These are phyloP conservation scores for Ascoidea tarda DNA, from an alignment of 805 yeast species.

Conservation along the genomic window DNA sequence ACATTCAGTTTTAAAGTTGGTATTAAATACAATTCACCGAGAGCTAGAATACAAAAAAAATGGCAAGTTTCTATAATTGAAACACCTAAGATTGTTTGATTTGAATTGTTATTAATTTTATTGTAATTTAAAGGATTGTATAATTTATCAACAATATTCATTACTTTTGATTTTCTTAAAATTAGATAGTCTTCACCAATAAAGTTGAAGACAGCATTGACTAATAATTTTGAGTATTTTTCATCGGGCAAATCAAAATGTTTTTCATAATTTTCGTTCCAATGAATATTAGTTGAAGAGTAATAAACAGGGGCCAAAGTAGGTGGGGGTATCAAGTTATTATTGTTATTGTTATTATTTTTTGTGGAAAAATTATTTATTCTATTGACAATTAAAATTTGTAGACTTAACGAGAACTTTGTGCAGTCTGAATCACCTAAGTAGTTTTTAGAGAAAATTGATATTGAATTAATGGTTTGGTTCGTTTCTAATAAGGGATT, in stretches of 20 bases:
- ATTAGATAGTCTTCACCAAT: slow-evolving; percentile 3
- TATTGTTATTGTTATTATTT: neutral
- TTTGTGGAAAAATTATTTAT: neutral
- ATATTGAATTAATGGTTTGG: neutral
- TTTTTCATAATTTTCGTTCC: neutral
- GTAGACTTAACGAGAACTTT: slow-evolving; percentile 3
- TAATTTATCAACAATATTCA: neutral
- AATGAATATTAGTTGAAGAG: slow-evolving; percentile 1
- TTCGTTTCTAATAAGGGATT: neutral
- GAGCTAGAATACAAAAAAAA: slow-evolving; percentile 1
- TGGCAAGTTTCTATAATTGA: neutral
- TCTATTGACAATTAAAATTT: slow-evolving; percentile 1
- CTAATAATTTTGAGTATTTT: neutral
- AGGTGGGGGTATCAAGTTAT: neutral
- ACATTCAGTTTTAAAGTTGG: neutral
- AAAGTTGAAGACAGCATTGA: neutral
- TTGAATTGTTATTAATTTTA: neutral
- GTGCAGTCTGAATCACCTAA: slow-evolving; percentile 4
- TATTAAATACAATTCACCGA: slow-evolving; percentile 2
- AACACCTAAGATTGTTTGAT: no score
- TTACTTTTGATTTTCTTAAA: neutral
- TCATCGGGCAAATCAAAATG: slow-evolving; percentile 1
- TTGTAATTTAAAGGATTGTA: neutral
- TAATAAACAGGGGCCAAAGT: slow-evolving; percentile 2
- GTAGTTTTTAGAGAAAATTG: neutral